phyloP scores from a whole-genome alignment of 164 flowering plant species.

The Euptelea pleiosperma region DNA sequence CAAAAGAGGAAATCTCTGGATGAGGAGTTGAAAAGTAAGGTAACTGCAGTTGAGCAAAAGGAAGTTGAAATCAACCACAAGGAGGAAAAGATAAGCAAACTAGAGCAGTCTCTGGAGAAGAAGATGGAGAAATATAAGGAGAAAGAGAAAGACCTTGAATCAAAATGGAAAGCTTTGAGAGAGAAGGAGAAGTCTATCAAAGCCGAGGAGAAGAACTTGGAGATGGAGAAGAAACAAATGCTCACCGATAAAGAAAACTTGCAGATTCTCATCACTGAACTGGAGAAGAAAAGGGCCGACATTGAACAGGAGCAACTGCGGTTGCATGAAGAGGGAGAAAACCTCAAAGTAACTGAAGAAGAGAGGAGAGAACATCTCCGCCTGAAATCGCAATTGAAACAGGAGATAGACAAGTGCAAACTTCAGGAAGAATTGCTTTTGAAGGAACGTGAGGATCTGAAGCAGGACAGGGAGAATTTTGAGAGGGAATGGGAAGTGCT shows the following conservation, averaged over 20 bases:
- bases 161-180: constrained; percentile 46
- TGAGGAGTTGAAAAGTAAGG: constrained; percentile 47
- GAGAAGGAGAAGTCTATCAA: constrained; percentile 64
- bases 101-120: constrained; percentile 60
- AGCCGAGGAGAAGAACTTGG: constrained; percentile 52
- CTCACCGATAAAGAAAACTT: constrained; percentile 44
- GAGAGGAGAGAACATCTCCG: constrained; percentile 59
- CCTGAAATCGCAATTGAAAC: constrained; percentile 53
- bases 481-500: constrained; percentile 87
- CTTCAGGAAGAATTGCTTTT: constrained; percentile 46
- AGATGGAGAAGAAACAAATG: constrained; percentile 42
- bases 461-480: constrained; percentile 61
- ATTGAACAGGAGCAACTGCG: constrained; percentile 37
- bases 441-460: constrained; percentile 68
- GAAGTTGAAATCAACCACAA: constrained; percentile 53
- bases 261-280: constrained; percentile 39
- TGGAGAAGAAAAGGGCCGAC: constrained; percentile 50
- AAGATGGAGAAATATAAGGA: constrained; percentile 65
- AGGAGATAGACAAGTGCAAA: constrained; percentile 54
- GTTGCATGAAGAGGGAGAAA: constrained; percentile 49
- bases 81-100: constrained; percentile 60
- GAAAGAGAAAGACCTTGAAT: constrained; percentile 67
- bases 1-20: constrained; percentile 50
- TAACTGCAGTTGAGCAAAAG: constrained; percentile 36
- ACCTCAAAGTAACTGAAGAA: constrained; percentile 41